Conservation (phyloP, 2,329 filamentous ascomycete species). For the Fusarium multiceps region DNA sequence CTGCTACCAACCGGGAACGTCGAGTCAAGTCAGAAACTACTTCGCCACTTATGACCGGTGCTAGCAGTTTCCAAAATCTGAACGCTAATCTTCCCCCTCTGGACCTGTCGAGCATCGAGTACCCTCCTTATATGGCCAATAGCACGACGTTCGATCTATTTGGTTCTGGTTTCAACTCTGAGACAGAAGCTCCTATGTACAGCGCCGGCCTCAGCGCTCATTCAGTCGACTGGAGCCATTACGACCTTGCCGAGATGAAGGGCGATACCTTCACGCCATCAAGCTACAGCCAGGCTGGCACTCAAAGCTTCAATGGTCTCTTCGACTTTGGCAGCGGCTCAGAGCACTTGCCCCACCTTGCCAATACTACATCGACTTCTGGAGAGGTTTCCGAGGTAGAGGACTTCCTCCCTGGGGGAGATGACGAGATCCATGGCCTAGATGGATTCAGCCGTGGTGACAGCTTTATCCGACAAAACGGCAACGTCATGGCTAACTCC, state of each 20-base stretch:
- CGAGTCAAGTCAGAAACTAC: slow-evolving; percentile 70
- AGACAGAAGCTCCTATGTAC: slow-evolving; percentile 68
- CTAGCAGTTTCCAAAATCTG: slow-evolving; percentile 63
- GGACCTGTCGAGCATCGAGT: slow-evolving; percentile 68
- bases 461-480: slow-evolving; percentile 59
- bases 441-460: slow-evolving; percentile 53
- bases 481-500: slow-evolving; percentile 55
- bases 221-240: slow-evolving; percentile 60
- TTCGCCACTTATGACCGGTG: slow-evolving; percentile 65
- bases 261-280: slow-evolving; percentile 63
- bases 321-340: slow-evolving; percentile 64
- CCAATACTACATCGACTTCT: slow-evolving; percentile 70
- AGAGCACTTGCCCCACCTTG: slow-evolving; percentile 66
- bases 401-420: slow-evolving; percentile 63
- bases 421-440: slow-evolving; percentile 61
- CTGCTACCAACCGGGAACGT: slow-evolving; percentile 58
- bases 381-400: slow-evolving; percentile 76
- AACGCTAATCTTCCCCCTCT: slow-evolving; percentile 66
- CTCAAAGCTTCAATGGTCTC: slow-evolving; percentile 62
- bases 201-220: slow-evolving; percentile 70
- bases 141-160: slow-evolving; percentile 65
- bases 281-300: slow-evolving; percentile 64
- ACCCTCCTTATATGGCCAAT: slow-evolving; percentile 60
- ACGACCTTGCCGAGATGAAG: slow-evolving; percentile 60
- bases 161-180: slow-evolving; percentile 58